Evolutionary conservation across 129 eudicot genomes (phyloP), one percentile per base, ranked within the genome.

Genomic region (Lactuca saligna): DNA sequence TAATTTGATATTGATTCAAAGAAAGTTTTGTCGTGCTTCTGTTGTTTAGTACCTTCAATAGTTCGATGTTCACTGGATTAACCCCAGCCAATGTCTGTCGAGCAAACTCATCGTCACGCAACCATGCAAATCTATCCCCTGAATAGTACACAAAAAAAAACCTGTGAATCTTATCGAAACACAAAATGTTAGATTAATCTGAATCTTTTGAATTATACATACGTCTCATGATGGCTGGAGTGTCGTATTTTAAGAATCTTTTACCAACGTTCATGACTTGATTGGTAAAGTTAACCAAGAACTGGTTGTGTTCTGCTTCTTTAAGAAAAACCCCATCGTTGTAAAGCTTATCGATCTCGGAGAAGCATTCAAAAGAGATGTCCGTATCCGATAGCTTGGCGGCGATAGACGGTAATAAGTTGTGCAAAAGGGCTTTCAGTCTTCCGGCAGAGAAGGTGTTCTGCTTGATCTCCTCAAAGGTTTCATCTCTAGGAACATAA

Each of bases 41-140:
- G 49, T 13, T 53, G 29, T 4, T 53, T 53, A 14, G 51, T 76
- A 89, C 96, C 96, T 70, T 89, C 41, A 89, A 46, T 31, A 86
- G 80, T 73, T 89, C 83, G 20, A 89, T 89, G 58, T 79, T 86
- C 20, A 89, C 84, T 17, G 93, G 96, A 67, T 89, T 89, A 53
- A 89, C 90, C 5, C 96, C 93, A 2, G 96, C 96, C 78, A 89
- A 57, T n/a, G 87, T 68, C 82, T 89, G 96, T 15, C 96, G 82
- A n/a, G 93, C 93, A 84, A 89, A 89, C 79, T 89, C 96, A 72
- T 74, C 76, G 73, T 89, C 96, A 54, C 96, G 81, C 57, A 85
- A 55, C 93, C 96, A 89, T 25, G 93, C 81, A 72, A 86, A 86
- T 72, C 87, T 86, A 63, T 89, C 96, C 29, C 86, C 96, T 88